Evolutionary conservation across 306 rosid genomes (phyloP), one percentile per base, ranked within the genome.

Genomic region (Castanea sativa): DNA sequence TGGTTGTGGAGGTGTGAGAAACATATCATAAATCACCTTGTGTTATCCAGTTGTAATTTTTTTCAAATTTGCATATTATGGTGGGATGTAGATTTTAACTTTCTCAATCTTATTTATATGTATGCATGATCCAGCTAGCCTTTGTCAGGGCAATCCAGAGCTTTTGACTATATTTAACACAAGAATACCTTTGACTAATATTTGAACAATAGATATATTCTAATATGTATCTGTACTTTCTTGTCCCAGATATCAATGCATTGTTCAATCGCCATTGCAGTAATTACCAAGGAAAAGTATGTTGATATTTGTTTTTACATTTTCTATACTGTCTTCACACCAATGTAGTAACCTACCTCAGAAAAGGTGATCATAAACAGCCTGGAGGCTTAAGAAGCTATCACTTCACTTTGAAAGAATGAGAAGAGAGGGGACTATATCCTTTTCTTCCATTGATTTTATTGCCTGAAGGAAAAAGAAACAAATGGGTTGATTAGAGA

Each of bases 271-370:
- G 84, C 85, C 89, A 85, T 29, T 94, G 97, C 74, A 55, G 59
- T 75, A 92, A 91, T 87, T 90, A 91, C 86, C 85, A 84, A 82
- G 99, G 99, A 76, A 94, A 94, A 95, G 98, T 94, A 75, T 73
- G 89, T 85, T 67, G 23, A 21, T 69, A 70, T 75, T 65, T 25
- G 55, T 82, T 59, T 35, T 79, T 73, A 21, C 74, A 56, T 80
- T 87, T 69, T 73, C 63, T 32, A 52, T 80, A 38, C 45, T 38
- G 20, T 79, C 45, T 20, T 65, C 72, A 55, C 57, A 32, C 83
- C 19, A 71, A 51, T 64, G 73, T 79, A 73, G 55, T 29, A 71
- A 59, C 79, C 61, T 41, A 53, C 71, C 35, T 49, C 16, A 49
- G 53, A 13, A 2, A 12, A 12, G 53, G 53, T 49, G 53, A 49